Conservation (phyloP, 148 eudicot species). For the Spergularia bocconei region DNA sequence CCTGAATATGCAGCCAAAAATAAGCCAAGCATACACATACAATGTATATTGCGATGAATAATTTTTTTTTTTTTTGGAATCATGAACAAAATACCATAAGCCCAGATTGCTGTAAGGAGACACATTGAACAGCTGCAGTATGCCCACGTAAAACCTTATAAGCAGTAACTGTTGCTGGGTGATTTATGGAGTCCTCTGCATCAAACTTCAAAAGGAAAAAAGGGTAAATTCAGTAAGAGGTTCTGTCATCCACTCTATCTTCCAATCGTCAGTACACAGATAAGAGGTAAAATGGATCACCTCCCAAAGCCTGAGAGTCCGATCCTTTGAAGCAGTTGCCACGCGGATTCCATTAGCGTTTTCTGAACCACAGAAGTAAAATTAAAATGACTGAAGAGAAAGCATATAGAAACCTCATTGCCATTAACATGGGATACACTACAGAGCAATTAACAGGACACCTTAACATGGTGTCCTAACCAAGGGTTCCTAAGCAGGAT, state of each 20-base stretch:
- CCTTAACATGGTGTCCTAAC: too few relatives aligned
- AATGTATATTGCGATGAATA: background rate
- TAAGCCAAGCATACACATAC: background rate
- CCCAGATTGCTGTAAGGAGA: slow-evolving; percentile 70
- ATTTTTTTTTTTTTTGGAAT: background rate
- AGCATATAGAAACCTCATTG: background rate
- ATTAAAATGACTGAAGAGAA: background rate
- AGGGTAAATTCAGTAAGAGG: slow-evolving; percentile 1
- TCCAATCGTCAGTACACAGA: slow-evolving; percentile 3
- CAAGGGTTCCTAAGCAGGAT: background rate
- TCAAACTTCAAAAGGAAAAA: slow-evolving; percentile 39
- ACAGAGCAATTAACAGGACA: background rate
- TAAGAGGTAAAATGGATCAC: slow-evolving; percentile 31
- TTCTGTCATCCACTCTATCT: background rate
- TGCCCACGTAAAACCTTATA: slow-evolving; percentile 80
- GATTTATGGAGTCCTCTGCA: slow-evolving; percentile 38
- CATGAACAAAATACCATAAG: slow-evolving; percentile 52
- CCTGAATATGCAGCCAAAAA: slow-evolving; percentile 37
- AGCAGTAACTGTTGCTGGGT: slow-evolving; percentile 49
- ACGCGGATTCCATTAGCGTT: slow-evolving; percentile 34
- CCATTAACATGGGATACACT: background rate
- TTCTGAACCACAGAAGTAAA: slow-evolving; percentile 37
- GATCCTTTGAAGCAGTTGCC: slow-evolving; percentile 91
- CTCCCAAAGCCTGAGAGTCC: slow-evolving; percentile 84
- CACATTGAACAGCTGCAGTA: slow-evolving; percentile 69